Base-by-base conservation (phyloP, 2,329 filamentous ascomycete species). In the Sporothrix humicola region DNA sequence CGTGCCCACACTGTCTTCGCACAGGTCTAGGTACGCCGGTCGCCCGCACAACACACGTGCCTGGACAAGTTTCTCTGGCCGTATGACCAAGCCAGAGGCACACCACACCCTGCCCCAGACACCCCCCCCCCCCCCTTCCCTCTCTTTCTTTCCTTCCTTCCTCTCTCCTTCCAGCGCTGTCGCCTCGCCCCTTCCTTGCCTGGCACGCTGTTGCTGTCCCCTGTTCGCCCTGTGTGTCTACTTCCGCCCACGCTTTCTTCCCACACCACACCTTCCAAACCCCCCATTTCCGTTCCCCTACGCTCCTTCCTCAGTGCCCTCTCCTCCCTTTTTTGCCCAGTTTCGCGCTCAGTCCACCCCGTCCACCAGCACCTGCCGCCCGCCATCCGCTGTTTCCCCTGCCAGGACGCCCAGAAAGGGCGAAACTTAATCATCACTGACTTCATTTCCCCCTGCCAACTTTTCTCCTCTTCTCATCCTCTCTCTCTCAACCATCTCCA, bases 381-480 rank as follows among this genome's bases (percentile, higher is more conserved):
- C 63, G 61, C 63, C 68, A 68, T 52, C 56, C 50, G 20, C 46
- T 52, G 23, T 20, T 68, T 37, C 46, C 63, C 61, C 46, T 37
- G 20, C 63, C 44, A 50, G 20, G 50, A 9, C 73, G 31, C 54
- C 56, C 42, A 68, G 56, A 56, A 71, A 72, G 44, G 59, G 72
- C 71, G 56, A 72, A 69, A 73, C 74, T 75, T 73, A 75, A 74
- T 75, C 73, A 76, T 75, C 74, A 73, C 73, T 68, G 71, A 69
- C 65, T 68, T 72, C 72, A 71, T 58, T 66, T 58, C 56, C 72
- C 59, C 56, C 56, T 73, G 59, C 68, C 72, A 59, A 71, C 72
- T 68, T 73, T 73, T 73, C 31, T 54, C 61, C 59, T 69, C 68
- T 58, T 58, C 31, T 56, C 26, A 50, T 66, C 52, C 52, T 42